A percentile compares a stretch with the other conserved stretches of the same genome.
These are phyloP conservation scores for Clonostachys sp. DNA, from an alignment of 2,329 filamentous ascomycete species.

Conservation along the genomic window DNA sequence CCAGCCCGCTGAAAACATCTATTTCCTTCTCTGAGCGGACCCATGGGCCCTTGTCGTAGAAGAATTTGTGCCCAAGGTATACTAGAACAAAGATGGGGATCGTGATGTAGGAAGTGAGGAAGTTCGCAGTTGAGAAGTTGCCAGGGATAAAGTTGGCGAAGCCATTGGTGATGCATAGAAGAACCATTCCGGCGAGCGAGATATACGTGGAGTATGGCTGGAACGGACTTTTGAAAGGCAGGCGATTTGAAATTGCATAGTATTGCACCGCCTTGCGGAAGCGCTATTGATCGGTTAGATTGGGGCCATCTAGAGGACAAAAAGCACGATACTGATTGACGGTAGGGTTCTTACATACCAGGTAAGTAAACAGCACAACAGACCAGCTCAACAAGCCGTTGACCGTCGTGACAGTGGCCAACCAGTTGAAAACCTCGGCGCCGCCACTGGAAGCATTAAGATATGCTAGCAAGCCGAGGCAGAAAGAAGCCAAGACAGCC, in stretches of 20 bases:
- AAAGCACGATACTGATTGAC: too few relatives aligned
- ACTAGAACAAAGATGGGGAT: conserved; percentile 13
- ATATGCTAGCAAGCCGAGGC: conserved; percentile 59
- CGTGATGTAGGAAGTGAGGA: conserved; percentile 20
- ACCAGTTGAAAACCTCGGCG: conserved; percentile 54
- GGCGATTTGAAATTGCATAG: conserved; percentile 4
- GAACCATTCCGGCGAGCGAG: conserved; percentile 8
- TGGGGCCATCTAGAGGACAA: too few relatives aligned
- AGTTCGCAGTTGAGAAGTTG: conserved; percentile 14
- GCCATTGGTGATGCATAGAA: conserved; percentile 6
- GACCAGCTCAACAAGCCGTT: conserved; percentile 9
- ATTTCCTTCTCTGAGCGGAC: too few relatives aligned
- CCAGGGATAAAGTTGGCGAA: conserved; percentile 13
- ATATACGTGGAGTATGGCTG: conserved; percentile 11
- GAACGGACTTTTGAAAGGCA: conserved; percentile 9
- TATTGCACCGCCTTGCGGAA: conserved; percentile 6
- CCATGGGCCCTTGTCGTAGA: not conserved
- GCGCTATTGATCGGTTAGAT: conserved; percentile 3
- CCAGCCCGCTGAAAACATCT: too few relatives aligned
- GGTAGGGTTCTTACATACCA: too few relatives aligned
- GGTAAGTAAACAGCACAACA: conserved; percentile 1
- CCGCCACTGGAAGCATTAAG: conserved; percentile 47
- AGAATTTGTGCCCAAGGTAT: not conserved
- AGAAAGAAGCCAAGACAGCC: conserved; percentile 2
- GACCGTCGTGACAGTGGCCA: conserved; percentile 31